These are phyloP conservation scores for Ogataea nitratoaversa DNA, from an alignment of 805 yeast genomes.

Conservation along the genomic window DNA sequence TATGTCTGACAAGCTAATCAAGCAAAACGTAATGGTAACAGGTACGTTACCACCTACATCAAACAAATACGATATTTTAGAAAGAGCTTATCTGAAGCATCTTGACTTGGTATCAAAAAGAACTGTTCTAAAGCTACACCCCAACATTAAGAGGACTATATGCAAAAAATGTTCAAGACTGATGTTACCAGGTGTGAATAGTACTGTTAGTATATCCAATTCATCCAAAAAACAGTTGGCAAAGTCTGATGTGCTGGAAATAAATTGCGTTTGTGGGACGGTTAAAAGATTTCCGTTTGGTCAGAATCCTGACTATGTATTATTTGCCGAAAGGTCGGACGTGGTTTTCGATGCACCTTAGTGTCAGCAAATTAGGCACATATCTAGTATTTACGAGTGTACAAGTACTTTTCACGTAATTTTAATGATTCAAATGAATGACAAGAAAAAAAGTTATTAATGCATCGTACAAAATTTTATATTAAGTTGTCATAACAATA, in stretches of 20 bases:
- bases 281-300: conserved; percentile 64
- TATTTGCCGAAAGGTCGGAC: conserved; percentile 42
- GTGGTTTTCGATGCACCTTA: conserved; percentile 14
- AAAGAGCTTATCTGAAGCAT: conserved; percentile 51
- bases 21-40: not conserved
- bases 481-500: not conserved
- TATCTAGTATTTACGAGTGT: no score
- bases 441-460: not conserved
- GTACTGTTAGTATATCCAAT: conserved; percentile 39
- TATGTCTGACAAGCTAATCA: conserved; percentile 24
- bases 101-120: conserved; percentile 63
- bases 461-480: not conserved
- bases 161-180: conserved; percentile 64
- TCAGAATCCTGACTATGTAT: conserved; percentile 39
- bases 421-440: no score
- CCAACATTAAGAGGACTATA: conserved; percentile 58
- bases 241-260: conserved; percentile 43
- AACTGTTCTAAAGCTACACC: conserved; percentile 60
- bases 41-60: not conserved
- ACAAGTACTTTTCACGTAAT: no score
- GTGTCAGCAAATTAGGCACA: no score
- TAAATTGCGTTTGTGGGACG: conserved; percentile 51
- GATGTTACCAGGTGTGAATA: conserved; percentile 45
- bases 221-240: conserved; percentile 29
- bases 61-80: conserved; percentile 36